Evolutionary conservation across 208 protist genomes (phyloP).

Genomic region (Leishmania guyanensis): DNA sequence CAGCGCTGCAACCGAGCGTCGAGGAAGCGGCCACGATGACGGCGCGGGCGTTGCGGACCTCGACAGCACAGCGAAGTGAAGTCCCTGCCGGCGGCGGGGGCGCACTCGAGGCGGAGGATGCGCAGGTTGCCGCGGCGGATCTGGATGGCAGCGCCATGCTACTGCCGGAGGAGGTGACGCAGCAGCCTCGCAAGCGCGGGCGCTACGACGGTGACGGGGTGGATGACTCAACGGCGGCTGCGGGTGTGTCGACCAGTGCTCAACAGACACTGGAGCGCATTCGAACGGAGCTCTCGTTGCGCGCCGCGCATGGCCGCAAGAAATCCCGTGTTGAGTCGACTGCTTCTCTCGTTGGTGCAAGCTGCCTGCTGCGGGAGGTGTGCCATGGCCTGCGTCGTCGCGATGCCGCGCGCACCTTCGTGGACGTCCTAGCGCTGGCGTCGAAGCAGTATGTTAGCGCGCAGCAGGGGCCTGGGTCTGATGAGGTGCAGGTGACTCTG

Average conservation of each 20-base stretch:
- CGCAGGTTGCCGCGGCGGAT: conserved; percentile 6
- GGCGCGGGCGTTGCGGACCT: conserved; percentile 16
- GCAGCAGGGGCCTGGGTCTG: conserved; percentile 26
- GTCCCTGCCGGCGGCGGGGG: conserved; percentile 1
- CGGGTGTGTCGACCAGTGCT: conserved; percentile 43
- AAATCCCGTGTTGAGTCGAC: conserved; percentile 27
- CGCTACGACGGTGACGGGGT: conserved; percentile 11
- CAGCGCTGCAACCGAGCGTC: conserved; percentile 39
- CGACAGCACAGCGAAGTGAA: conserved; percentile 9
- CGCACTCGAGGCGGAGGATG: conserved; percentile 17
- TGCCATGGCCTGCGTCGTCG: conserved; percentile 54
- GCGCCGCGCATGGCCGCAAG: conserved; percentile 12
- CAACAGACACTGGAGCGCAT: conserved; percentile 65
- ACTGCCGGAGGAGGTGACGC: conserved; percentile 12
- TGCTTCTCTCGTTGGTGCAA: conserved; percentile 28
- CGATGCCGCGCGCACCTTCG: conserved; percentile 79
- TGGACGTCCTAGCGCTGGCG: conserved; percentile 76
- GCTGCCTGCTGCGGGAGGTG: conserved; percentile 53
- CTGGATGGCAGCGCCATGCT: conserved; percentile 8
- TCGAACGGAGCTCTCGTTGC: conserved; percentile 21
- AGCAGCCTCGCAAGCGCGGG: conserved; percentile 21
- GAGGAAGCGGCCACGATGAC: conserved; percentile 34
- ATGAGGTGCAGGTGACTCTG: conserved; percentile 52
- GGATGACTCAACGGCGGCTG: conserved; percentile 5
- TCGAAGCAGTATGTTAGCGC: conserved; percentile 68